Percentiles rank a stretch among this genome's conserved stretches.
Conservation (phyloP, 495 filamentous ascomycete species). For the Aspergillus ellipticus region DNA sequence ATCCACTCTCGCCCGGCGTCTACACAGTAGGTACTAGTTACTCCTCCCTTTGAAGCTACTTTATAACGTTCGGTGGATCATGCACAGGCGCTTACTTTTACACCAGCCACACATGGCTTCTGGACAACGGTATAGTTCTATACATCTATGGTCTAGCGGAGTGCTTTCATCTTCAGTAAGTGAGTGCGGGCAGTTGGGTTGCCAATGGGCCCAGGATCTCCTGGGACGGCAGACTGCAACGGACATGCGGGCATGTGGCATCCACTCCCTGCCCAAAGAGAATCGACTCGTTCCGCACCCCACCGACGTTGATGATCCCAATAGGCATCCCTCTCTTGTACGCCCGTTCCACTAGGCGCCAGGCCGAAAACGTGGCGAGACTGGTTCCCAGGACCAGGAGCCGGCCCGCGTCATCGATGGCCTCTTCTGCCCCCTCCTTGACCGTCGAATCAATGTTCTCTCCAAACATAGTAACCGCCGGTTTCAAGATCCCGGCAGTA, state of each 20-base stretch:
- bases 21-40: too few species aligned
- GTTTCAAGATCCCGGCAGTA: slow-evolving; percentile 80
- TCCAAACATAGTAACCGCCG: slow-evolving; percentile 92
- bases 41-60: too few species aligned
- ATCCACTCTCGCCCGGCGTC: too few species aligned
- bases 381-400: slow-evolving; percentile 83
- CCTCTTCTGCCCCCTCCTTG: slow-evolving; percentile 73
- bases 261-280: slow-evolving; percentile 52
- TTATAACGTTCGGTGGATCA: too few species aligned
- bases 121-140: neutral
- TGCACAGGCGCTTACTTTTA: too few species aligned
- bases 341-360: slow-evolving; percentile 80
- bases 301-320: slow-evolving; percentile 78
- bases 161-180: too few species aligned
- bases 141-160: too few species aligned
- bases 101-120: too few species aligned
- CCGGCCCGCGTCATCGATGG: slow-evolving; percentile 68
- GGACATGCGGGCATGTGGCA: slow-evolving; percentile 23
- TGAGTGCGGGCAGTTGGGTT: slow-evolving; percentile 24
- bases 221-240: slow-evolving; percentile 38
- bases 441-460: slow-evolving; percentile 69
- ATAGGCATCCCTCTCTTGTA: slow-evolving; percentile 80
- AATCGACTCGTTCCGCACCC: slow-evolving; percentile 71
- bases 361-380: slow-evolving; percentile 91
- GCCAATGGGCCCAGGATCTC: slow-evolving; percentile 34